Evolutionary conservation across 1,284 basidiomycete genomes (phyloP), one percentile per base, ranked within the genome.

Genomic region (Ustilago nuda): DNA sequence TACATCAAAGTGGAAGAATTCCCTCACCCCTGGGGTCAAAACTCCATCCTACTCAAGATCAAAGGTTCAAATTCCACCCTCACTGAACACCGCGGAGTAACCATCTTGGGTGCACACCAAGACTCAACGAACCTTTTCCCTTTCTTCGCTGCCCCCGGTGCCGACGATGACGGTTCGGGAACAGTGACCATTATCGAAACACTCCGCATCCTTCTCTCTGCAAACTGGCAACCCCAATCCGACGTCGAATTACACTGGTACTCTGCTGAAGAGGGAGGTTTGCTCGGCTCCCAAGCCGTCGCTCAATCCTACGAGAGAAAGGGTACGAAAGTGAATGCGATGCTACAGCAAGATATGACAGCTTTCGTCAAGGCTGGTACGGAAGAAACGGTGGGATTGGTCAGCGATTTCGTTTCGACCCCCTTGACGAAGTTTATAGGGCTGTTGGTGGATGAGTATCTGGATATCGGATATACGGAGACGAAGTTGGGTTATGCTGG

Each of bases 201-300:
- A 11, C 94, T 97, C 86, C 91, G 93, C 39, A 92, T 91, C 2
- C 89, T 99, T 66, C 88, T 95, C 74, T 88, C 89, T n/a, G 89
- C 91, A 53, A 90, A 92, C 81, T 98, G 92, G 88, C 89, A 87
- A 23, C 94, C 96, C 27, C 87, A 87, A 17, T 80, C 82, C 52
- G 89, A 93, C 19, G 90, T 98, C 66, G 95, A 98, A 85, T 96
- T 98, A 87, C 95, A 97, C 86, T 99, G 93, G 92, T 98, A 94
- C 86, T 93, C 92, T 59, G 95, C 94, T 54, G 94, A 97, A 83
- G 94, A 97, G 88, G 87, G 92, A 51, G 96, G 96, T n/a, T 89
- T 98, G 37, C 91, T 99, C 61, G 96, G 96, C 46, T 94, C 93
- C 48, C 94, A 97, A 86, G 95, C 94, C 11, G 90, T 99, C 53